These are phyloP conservation scores for Wickerhamiella sorbophila DNA, from an alignment of 805 yeast genomes.

Conservation along the genomic window DNA sequence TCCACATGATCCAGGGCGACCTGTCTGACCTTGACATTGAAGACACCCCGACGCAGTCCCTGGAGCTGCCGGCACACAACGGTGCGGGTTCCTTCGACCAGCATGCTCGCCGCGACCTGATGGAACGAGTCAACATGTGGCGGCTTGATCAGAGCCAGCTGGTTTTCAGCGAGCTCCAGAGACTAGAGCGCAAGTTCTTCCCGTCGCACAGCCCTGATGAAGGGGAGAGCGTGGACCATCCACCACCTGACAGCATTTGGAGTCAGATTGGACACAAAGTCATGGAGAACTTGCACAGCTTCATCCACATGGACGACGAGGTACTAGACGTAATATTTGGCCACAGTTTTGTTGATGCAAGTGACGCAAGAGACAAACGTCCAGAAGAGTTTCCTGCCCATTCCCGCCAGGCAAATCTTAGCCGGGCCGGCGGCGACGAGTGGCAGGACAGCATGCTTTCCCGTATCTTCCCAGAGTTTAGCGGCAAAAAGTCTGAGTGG, in stretches of 20 bases:
- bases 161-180: slow-evolving; percentile 20
- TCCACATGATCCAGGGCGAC: slow-evolving; percentile 6
- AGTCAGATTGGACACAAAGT: slow-evolving; percentile 8
- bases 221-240: not conserved
- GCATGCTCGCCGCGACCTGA: slow-evolving; percentile 16
- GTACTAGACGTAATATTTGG: slow-evolving; percentile 26
- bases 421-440: not conserved
- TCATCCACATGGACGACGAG: slow-evolving; percentile 25
- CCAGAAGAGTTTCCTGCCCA: not conserved
- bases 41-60: slow-evolving; percentile 4
- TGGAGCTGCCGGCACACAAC: slow-evolving; percentile 25
- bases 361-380: not conserved
- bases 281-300: slow-evolving; percentile 15
- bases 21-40: slow-evolving; percentile 8
- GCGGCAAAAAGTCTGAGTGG: not conserved
- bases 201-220: not conserved
- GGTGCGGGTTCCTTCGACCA: slow-evolving; percentile 23
- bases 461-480: too few relatives aligned
- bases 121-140: slow-evolving; percentile 30
- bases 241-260: slow-evolving; percentile 6
- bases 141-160: slow-evolving; percentile 27
- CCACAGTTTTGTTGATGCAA: slow-evolving; percentile 11
- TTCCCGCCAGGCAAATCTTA: not conserved
- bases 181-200: slow-evolving; percentile 13
- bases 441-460: not conserved